A percentile compares a stretch with the other conserved stretches of the same genome.
These are phyloP conservation scores for Capsicum baccatum DNA, from an alignment of 257 asterid genomes.

Conservation along the genomic window DNA sequence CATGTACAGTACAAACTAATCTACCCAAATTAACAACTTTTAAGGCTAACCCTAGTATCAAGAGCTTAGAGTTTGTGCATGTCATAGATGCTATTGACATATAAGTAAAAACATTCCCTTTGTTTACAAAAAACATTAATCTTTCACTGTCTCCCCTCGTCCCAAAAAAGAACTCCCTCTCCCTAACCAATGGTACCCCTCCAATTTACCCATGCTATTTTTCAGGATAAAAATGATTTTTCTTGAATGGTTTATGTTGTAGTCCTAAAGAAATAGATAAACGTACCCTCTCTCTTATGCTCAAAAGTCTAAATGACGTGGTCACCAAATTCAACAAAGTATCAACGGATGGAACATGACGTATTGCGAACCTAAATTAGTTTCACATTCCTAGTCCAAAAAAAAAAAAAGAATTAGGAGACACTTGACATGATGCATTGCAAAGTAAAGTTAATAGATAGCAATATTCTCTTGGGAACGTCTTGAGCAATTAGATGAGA, in stretches of 20 bases:
- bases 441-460: not conserved
- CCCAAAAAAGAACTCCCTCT: not conserved
- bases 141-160: not conserved
- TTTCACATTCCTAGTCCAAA: not conserved
- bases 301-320: not conserved
- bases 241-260: not conserved
- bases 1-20: not conserved
- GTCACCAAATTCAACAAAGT: not conserved
- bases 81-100: not conserved
- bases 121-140: not conserved
- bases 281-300: not conserved
- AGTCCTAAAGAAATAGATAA: not conserved
- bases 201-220: not conserved
- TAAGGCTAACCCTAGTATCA: not conserved
- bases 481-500: constrained; percentile 11
- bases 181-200: not conserved
- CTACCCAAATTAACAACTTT: not conserved
- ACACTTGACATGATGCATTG: not conserved
- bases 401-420: not conserved
- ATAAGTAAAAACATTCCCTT: not conserved
- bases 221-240: not conserved
- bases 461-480: not conserved
- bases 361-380: not conserved
- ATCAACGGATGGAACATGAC: not conserved
- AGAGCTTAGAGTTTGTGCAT: not conserved